Conservation (phyloP, 2,329 filamentous ascomycete species). For the Lachnellula hyalina region DNA sequence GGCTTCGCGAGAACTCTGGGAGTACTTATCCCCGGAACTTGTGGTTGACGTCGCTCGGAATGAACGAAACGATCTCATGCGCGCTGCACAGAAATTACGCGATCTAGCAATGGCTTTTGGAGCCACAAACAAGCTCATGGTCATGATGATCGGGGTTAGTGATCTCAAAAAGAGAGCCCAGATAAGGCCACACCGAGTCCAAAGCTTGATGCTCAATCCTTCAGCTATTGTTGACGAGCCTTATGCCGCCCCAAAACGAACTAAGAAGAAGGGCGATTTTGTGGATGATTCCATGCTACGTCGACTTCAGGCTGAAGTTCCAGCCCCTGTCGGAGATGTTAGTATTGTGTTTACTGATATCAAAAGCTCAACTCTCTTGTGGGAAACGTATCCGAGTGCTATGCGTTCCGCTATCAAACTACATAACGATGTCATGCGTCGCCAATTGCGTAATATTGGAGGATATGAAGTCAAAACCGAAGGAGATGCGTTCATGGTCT, state of each 20-base stretch:
- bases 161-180: conserved; percentile 84
- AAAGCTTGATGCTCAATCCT: conserved; percentile 75
- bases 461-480: conserved; percentile 99
- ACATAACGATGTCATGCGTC: conserved; percentile 94
- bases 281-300: conserved; percentile 83
- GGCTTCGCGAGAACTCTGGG: conserved; percentile 91
- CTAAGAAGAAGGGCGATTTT: conserved; percentile 55
- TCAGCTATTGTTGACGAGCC: conserved; percentile 67
- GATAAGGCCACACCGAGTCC: conserved; percentile 63
- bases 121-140: conserved; percentile 92
- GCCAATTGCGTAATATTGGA: conserved; percentile 86
- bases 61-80: conserved; percentile 86
- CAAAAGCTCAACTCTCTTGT: conserved; percentile 93
- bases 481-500: conserved; percentile 99
- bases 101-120: conserved; percentile 96
- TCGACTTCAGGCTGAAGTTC: conserved; percentile 82
- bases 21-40: conserved; percentile 83
- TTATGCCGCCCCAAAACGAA: conserved; percentile 59
- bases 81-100: conserved; percentile 86
- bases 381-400: conserved; percentile 90
- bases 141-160: conserved; percentile 94
- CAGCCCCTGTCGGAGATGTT: conserved; percentile 83
- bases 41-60: conserved; percentile 87
- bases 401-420: conserved; percentile 97
- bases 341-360: conserved; percentile 98